Conservation (phyloP, 352 stramenopile species). For the Globisporangium polare region DNA sequence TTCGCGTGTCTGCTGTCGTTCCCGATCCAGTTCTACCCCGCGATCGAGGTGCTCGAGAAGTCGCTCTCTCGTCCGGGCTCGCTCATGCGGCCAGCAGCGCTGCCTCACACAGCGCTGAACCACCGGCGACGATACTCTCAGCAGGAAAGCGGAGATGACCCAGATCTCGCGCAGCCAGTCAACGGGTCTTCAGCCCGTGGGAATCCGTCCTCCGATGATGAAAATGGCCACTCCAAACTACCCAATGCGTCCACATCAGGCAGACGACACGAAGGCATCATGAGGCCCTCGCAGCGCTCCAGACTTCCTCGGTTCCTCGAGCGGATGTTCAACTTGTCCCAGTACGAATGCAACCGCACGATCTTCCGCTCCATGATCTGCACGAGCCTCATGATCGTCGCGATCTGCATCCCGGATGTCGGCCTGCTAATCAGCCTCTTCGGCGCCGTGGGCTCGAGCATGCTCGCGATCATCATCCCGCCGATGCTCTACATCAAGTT, state of each 20-base stretch:
- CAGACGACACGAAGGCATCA: not conserved
- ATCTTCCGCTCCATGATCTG: slow-evolving; percentile 82
- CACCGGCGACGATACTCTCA: not conserved
- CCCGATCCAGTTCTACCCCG: slow-evolving; percentile 79
- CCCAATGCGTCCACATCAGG: not conserved
- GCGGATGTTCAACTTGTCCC: slow-evolving; percentile 41
- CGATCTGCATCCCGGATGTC: slow-evolving; percentile 70
- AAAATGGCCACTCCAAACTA: slow-evolving; percentile 5
- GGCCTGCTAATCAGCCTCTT: slow-evolving; percentile 77
- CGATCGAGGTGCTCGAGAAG: slow-evolving; percentile 67
- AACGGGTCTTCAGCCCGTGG: not conserved
- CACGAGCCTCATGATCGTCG: slow-evolving; percentile 66
- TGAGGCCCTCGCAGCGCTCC: not conserved
- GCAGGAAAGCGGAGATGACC: not conserved
- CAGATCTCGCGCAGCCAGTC: not conserved
- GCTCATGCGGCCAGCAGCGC: slow-evolving; percentile 29
- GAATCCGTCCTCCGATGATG: not conserved
- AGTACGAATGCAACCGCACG: slow-evolving; percentile 77
- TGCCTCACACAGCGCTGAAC: slow-evolving; percentile 21
- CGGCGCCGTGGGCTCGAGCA: slow-evolving; percentile 72
- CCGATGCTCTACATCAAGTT: slow-evolving; percentile 60
- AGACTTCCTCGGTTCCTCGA: slow-evolving; percentile 29
- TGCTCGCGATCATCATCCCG: slow-evolving; percentile 76
- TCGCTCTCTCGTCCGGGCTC: slow-evolving; percentile 45
- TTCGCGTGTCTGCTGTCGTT: slow-evolving; percentile 77